Evolutionary conservation across 768 basidiomycete species (phyloP).

Genomic region (Mycena indigotica): DNA sequence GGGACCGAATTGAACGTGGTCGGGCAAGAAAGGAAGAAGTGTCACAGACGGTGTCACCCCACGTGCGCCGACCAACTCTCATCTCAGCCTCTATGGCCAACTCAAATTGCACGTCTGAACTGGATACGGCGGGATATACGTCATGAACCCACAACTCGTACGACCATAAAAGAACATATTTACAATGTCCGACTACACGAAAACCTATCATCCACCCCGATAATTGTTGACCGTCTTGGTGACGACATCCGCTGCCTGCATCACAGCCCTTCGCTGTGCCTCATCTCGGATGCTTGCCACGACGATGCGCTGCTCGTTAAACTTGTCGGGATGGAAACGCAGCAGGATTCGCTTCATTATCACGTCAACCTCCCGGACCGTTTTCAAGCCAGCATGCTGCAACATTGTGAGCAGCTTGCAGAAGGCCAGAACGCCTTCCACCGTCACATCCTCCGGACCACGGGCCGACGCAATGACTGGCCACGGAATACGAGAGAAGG

Average conservation of each 20-base stretch:
- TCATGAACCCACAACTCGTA: no score
- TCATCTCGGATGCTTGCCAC: background rate
- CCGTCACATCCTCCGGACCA: background rate
- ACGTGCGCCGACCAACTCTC: no score
- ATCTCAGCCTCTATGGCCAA: no score
- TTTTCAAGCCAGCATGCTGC: background rate
- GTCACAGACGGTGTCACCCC: no score
- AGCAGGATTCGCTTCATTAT: conserved; percentile 1
- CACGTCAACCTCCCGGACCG: background rate
- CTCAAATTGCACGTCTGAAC: no score
- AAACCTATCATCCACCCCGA: no score
- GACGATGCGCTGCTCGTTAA: background rate
- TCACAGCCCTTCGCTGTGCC: background rate
- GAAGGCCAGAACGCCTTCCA: background rate
- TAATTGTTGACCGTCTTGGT: conserved; percentile 5
- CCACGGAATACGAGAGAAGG: conserved; percentile 7
- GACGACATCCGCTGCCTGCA: conserved; percentile 8
- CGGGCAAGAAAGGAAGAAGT: no score
- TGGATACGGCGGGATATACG: no score
- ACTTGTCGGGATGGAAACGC: conserved; percentile 10
- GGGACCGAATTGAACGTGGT: no score
- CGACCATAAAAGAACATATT: no score
- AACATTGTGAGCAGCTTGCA: background rate
- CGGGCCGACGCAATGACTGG: background rate
- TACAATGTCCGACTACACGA: no score